Conservation (phyloP, 2,329 filamentous ascomycete genomes). For the Ophiostoma tasmaniense region DNA sequence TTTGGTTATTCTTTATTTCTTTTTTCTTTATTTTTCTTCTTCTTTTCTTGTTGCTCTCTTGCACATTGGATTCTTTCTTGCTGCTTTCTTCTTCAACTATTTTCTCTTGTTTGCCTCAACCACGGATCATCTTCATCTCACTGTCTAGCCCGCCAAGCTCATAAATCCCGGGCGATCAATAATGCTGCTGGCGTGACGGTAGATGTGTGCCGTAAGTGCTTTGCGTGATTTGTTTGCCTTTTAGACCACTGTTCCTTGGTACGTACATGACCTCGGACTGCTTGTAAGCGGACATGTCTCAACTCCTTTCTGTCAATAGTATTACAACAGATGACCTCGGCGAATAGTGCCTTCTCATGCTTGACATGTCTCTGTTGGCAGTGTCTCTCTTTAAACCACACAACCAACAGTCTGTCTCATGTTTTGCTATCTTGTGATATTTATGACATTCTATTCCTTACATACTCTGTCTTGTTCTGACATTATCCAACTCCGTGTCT, state of each 20-base stretch:
- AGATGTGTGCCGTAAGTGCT: no score
- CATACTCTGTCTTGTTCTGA: neutral
- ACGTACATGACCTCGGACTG: no score
- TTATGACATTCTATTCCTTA: neutral
- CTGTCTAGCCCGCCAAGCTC: neutral
- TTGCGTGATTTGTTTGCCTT: neutral
- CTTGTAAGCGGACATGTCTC: no score
- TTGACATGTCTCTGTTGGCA: neutral
- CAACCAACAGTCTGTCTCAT: no score
- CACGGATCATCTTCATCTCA: neutral
- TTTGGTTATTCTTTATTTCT: neutral
- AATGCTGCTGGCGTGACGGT: no score
- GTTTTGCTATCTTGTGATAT: neutral
- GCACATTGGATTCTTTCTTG: neutral
- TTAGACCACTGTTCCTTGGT: no score
- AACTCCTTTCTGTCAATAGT: no score
- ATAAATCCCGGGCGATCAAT: neutral
- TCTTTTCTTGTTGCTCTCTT: neutral
- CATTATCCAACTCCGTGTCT: neutral
- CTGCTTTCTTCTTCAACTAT: neutral
- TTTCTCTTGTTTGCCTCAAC: neutral
- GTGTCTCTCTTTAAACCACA: neutral
- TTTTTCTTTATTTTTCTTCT: neutral
- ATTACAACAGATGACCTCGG: neutral
- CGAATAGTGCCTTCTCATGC: neutral